phyloP scores from a whole-genome alignment of 495 filamentous ascomycete genomes.

The Penicillium macrosclerotiorum region DNA sequence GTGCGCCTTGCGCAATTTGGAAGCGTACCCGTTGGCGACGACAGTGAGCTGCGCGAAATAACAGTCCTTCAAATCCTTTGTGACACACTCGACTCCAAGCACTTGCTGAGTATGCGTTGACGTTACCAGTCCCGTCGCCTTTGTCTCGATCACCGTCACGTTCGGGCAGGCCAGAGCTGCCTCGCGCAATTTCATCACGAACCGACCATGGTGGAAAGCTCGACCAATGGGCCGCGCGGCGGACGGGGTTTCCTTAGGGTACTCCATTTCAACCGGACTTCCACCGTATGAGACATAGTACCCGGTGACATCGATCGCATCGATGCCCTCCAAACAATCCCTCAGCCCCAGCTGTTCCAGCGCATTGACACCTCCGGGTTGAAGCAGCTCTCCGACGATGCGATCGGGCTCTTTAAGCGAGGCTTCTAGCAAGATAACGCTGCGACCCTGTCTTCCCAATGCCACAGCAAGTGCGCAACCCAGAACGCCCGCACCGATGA shows the following conservation, averaged over 20 bases:
- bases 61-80: conserved; percentile 58
- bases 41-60: conserved; percentile 88
- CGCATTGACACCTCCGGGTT: conserved; percentile 85
- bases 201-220: conserved; percentile 81
- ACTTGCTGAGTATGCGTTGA: conserved; percentile 59
- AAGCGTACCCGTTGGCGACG: conserved; percentile 89
- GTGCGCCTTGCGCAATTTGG: conserved; percentile 84
- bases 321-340: conserved; percentile 86
- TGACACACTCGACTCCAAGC: conserved; percentile 71
- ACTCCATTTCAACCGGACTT: conserved; percentile 74
- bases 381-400: conserved; percentile 93
- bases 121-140: conserved; percentile 60
- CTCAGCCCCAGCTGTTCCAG: conserved; percentile 75
- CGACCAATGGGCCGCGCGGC: conserved; percentile 57
- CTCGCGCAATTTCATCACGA: conserved; percentile 70
- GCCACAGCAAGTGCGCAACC: conserved; percentile 88
- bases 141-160: conserved; percentile 72
- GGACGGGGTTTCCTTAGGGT: conserved; percentile 44
- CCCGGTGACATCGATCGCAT: conserved; percentile 75
- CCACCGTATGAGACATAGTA: conserved; percentile 87
- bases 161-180: conserved; percentile 66
- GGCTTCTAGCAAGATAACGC: conserved; percentile 84
- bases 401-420: conserved; percentile 92
- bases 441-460: conserved; percentile 82
- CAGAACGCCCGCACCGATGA: conserved; percentile 87